Conservation (phyloP, 2,329 filamentous ascomycete species). For the Botryotinia calthae region DNA sequence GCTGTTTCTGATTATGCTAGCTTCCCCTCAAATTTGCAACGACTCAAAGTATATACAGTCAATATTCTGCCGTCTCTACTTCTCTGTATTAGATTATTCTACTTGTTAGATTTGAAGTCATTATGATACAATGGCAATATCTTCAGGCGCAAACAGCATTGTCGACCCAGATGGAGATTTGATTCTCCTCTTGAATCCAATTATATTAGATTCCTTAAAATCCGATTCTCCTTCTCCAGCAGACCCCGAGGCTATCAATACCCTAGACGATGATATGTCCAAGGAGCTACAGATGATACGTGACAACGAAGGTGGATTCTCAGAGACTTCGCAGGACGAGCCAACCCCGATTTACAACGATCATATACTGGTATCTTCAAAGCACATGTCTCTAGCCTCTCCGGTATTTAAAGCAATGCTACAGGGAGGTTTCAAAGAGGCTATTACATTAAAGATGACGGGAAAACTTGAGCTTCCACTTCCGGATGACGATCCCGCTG, state of each 20-base stretch:
- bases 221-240: not conserved
- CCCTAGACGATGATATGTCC: not conserved
- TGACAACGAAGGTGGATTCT: fast-evolving
- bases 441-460: no score
- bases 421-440: no score
- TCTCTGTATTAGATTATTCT: no score
- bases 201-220: not conserved
- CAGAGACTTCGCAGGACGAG: not conserved
- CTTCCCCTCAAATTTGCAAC: not conserved
- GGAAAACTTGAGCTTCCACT: no score
- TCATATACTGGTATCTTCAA: no score
- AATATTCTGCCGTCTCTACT: not conserved
- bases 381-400: no score
- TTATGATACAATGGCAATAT: not conserved
- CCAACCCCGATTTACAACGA: not conserved
- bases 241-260: no score
- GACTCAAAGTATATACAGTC: no score
- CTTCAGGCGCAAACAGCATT: not conserved
- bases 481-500: no score
- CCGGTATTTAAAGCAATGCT: no score
- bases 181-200: not conserved
- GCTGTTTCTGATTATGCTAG: not conserved
- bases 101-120: not conserved
- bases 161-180: conserved; percentile 13
- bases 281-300: not conserved